Percentiles rank a stretch among this genome's conserved stretches.
phyloP scores from a whole-genome alignment of 306 rosid genomes.

The Chamaecrista fasciculata region DNA sequence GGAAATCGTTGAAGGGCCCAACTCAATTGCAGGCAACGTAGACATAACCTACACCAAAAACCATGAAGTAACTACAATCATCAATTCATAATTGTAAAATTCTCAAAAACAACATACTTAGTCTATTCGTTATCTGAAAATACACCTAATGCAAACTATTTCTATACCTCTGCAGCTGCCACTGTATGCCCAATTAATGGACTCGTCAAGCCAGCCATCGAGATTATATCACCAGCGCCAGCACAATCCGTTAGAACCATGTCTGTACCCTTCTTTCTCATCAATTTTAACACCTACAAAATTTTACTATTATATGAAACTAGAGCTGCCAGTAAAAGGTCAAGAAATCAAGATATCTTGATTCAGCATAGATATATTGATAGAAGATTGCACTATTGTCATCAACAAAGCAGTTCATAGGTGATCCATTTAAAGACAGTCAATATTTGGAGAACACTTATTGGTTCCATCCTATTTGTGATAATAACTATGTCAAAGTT shows the following conservation, averaged over 20 bases:
- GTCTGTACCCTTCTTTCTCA: constrained; percentile 87
- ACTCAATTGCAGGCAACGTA: too few species aligned
- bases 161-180: constrained; percentile 61
- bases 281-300: constrained; percentile 74
- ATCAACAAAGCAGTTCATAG: too few species aligned
- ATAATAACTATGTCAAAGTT: too few species aligned
- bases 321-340: constrained; percentile 16
- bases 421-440: too few species aligned
- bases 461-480: too few species aligned
- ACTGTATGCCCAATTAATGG: constrained; percentile 94
- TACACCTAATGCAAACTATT: neutral
- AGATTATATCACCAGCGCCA: constrained; percentile 96
- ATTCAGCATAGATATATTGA: neutral
- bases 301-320: constrained; percentile 4
- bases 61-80: too few species aligned
- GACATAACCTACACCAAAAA: too few species aligned
- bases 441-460: too few species aligned
- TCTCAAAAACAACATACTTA: neutral
- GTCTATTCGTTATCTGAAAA: constrained; percentile 9
- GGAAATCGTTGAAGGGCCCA: too few species aligned
- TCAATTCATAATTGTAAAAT: neutral
- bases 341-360: neutral
- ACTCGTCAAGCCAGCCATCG: constrained; percentile 80
- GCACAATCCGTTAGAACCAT: constrained; percentile 75
- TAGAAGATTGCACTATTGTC: neutral